Base-by-base conservation (phyloP, 257 asterid species). In the Cinchona pubescens region DNA sequence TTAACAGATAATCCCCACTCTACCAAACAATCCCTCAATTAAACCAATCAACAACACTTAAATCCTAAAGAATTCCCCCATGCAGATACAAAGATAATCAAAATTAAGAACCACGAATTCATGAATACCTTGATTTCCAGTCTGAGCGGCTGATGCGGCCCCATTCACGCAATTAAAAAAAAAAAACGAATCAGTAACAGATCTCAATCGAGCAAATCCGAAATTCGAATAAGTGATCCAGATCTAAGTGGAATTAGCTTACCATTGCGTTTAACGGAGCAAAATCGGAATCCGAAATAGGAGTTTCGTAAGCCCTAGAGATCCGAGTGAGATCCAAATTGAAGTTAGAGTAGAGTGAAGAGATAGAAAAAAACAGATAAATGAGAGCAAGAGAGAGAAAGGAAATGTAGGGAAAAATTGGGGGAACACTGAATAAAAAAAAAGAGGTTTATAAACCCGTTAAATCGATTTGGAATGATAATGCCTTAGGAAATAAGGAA, bases 51-150 rank as follows among this genome's bases (percentile, higher is more conserved):
- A 45, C 56, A 43, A 80, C 15, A 40, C 62, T 37, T 25, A 30
- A 59, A 40, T 21, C 45, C 29, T 9, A 49, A 37, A 60, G 1
- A 53, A 45, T 46, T 60, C 32, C 65, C 3, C n/a, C 7, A 13
- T 49, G 19, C 68, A 37, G 30, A 62, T 56, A 77, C 70, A 35
- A 27, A 34, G 3, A 25, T 35, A 46, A 40, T 3, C 4, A 67
- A 51, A 61, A 37, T 27, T 45, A 74, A 66, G 19, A 35, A 49
- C 11, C 27, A 0, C 49, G 38, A 46, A 18, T 10, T 11, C 53
- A 53, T 38, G 38, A 29, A 27, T 80, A 85, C 89, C 89, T 85
- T 85, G 80, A 85, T 85, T 76, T 85, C 87, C 74, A 85, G 80
- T 77, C 87, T 76, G 64, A 85, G 87, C 71, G 89, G 89, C 89